phyloP scores from a whole-genome alignment of 805 yeast species.

The Starmera amethionina region DNA sequence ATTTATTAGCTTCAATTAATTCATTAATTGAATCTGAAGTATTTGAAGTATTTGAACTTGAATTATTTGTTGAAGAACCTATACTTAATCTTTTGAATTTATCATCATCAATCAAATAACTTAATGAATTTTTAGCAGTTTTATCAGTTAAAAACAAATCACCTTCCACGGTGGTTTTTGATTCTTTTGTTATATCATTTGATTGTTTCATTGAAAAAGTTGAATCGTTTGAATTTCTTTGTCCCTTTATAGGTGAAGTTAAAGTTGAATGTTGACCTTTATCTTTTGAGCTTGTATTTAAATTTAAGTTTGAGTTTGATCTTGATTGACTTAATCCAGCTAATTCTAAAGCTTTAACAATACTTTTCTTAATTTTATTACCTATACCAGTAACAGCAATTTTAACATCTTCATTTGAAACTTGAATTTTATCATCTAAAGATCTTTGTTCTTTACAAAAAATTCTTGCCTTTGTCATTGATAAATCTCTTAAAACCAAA shows the following conservation, averaged over 20 bases:
- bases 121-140: slow-evolving; percentile 17
- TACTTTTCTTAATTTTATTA: slow-evolving; percentile 35
- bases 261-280: background rate
- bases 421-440: slow-evolving; percentile 33
- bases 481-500: slow-evolving; percentile 42
- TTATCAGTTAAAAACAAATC: slow-evolving; percentile 18
- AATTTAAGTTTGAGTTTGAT: background rate
- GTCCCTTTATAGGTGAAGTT: background rate
- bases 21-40: background rate
- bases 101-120: slow-evolving; percentile 15
- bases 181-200: slow-evolving; percentile 11
- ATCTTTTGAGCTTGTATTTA: background rate
- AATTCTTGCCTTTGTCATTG: slow-evolving; percentile 14
- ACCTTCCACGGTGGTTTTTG: slow-evolving; percentile 21
- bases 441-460: slow-evolving; percentile 17
- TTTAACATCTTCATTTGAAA: slow-evolving; percentile 58
- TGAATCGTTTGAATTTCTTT: background rate
- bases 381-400: slow-evolving; percentile 82
- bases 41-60: slow-evolving; percentile 1
- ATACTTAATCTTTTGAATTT: slow-evolving; percentile 11
- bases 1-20: slow-evolving; percentile 18
- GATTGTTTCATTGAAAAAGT: slow-evolving; percentile 4
- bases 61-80: slow-evolving; percentile 1
- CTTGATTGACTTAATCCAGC: slow-evolving; percentile 9
- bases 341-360: slow-evolving; percentile 18